These are phyloP conservation scores for Ustilago trichophora DNA, from an alignment of 1,284 basidiomycete genomes.

Conservation along the genomic window DNA sequence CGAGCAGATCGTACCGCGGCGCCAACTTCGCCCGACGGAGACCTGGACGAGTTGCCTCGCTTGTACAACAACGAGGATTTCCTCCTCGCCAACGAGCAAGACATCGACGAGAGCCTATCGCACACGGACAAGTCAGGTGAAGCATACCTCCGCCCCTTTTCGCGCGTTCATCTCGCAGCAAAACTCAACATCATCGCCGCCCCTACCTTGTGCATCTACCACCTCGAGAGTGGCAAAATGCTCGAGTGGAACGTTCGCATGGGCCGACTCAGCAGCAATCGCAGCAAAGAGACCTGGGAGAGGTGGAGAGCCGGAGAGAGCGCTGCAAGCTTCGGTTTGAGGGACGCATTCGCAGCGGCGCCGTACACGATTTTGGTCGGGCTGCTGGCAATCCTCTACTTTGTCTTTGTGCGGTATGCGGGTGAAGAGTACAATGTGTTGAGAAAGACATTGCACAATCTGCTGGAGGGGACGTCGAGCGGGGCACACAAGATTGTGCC, in stretches of 20 bases:
- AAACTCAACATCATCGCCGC: constrained; percentile 67
- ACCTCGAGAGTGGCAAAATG: constrained; percentile 55
- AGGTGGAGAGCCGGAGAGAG: constrained; percentile 62
- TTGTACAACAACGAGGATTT: constrained; percentile 64
- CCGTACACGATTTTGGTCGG: constrained; percentile 43
- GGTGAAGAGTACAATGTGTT: constrained; percentile 47
- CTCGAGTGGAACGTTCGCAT: constrained; percentile 63
- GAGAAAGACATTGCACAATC: constrained; percentile 8
- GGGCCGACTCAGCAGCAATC: constrained; percentile 15
- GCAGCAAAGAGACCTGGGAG: constrained; percentile 55
- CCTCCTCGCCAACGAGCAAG: constrained; percentile 66
- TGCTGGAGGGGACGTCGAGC: constrained; percentile 9
- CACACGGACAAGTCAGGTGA: constrained; percentile 56
- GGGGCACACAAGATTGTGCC: constrained; percentile 3
- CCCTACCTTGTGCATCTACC: constrained; percentile 66
- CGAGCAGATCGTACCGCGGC: constrained; percentile 26
- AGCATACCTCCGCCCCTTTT: constrained; percentile 67
- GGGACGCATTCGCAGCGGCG: constrained; percentile 37
- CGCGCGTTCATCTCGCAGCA: constrained; percentile 66
- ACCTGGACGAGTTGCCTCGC: constrained; percentile 34
- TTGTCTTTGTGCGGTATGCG: constrained; percentile 25
- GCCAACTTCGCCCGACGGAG: constrained; percentile 11
- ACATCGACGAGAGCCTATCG: constrained; percentile 65
- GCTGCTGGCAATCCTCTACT: constrained; percentile 37
- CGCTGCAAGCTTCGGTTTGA: constrained; percentile 41